These are phyloP conservation scores for Cryptococcus wingfieldii DNA, from an alignment of 1,284 basidiomycete genomes.

Conservation along the genomic window DNA sequence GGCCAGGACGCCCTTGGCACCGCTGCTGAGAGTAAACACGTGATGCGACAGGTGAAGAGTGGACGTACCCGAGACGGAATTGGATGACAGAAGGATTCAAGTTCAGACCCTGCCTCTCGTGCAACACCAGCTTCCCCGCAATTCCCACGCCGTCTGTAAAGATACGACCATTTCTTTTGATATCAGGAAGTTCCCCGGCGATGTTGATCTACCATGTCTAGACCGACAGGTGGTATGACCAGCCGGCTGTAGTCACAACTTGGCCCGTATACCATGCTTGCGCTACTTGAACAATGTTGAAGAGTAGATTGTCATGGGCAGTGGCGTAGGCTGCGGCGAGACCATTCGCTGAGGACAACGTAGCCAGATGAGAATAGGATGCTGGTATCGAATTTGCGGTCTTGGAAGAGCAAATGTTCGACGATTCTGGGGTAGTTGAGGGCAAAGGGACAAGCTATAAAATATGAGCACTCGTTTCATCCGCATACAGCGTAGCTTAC, in stretches of 20 bases:
- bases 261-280: conserved; percentile 85
- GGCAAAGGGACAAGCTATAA: conserved; percentile 72
- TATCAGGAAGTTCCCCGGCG: conserved; percentile 19
- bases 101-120: conserved; percentile 23
- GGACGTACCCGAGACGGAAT: conserved; percentile 41
- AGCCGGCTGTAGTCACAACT: conserved; percentile 48
- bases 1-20: conserved; percentile 47
- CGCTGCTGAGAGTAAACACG: conserved; percentile 25
- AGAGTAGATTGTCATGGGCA: conserved; percentile 67
- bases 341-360: conserved; percentile 83
- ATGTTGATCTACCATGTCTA: conserved; percentile 14
- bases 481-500: conserved; percentile 17
- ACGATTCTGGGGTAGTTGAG: conserved; percentile 80
- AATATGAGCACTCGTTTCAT: not conserved
- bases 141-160: conserved; percentile 48
- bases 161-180: conserved; percentile 24
- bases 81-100: conserved; percentile 44
- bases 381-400: conserved; percentile 79
- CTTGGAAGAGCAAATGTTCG: conserved; percentile 82
- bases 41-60: not conserved
- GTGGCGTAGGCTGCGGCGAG: conserved; percentile 70
- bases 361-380: conserved; percentile 88
- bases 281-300: conserved; percentile 72
- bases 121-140: conserved; percentile 38
- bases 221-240: conserved; percentile 12